These are phyloP conservation scores for Calonectria montana DNA, from an alignment of 2,329 filamentous ascomycete species.

Conservation along the genomic window DNA sequence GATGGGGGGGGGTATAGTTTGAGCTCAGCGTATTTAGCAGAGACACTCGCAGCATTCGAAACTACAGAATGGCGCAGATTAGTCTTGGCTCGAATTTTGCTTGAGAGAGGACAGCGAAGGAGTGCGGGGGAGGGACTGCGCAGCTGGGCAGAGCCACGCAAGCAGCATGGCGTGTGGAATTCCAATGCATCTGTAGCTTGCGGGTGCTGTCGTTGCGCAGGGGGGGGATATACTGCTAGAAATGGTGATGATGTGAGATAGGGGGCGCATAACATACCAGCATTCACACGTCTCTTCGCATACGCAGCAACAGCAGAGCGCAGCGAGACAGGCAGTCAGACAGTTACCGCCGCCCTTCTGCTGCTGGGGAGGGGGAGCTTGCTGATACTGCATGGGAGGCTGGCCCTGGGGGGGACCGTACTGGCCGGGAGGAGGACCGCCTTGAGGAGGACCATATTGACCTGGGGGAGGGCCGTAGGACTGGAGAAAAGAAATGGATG, in stretches of 20 bases:
- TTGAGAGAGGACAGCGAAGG: not conserved
- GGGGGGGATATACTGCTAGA: not conserved
- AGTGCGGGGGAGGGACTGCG: not conserved
- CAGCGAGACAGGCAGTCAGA: slow-evolving; percentile 59
- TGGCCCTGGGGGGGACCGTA: slow-evolving; percentile 46
- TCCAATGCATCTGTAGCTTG: not conserved
- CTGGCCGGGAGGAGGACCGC: slow-evolving; percentile 48
- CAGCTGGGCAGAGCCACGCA: not conserved
- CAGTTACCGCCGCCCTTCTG: slow-evolving; percentile 54
- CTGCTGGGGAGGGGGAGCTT: slow-evolving; percentile 48
- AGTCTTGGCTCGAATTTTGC: not conserved
- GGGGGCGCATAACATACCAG: slow-evolving; percentile 49
- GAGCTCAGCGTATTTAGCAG: slow-evolving; percentile 39
- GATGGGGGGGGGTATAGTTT: not conserved
- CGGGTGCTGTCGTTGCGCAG: not conserved
- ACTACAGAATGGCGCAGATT: slow-evolving; percentile 34
- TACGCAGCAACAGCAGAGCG: slow-evolving; percentile 63
- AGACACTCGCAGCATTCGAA: slow-evolving; percentile 57
- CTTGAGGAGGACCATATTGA: slow-evolving; percentile 44
- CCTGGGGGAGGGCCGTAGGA: slow-evolving; percentile 48
- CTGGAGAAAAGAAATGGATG: slow-evolving; percentile 24
- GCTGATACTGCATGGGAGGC: slow-evolving; percentile 58
- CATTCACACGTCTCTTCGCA: slow-evolving; percentile 63
- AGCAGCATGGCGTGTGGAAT: not conserved
- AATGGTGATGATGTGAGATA: slow-evolving; percentile 1